A percentile compares a stretch with the other conserved stretches of the same genome.
Conservation (phyloP, 768 basidiomycete genomes). For the Paxillus involutus region DNA sequence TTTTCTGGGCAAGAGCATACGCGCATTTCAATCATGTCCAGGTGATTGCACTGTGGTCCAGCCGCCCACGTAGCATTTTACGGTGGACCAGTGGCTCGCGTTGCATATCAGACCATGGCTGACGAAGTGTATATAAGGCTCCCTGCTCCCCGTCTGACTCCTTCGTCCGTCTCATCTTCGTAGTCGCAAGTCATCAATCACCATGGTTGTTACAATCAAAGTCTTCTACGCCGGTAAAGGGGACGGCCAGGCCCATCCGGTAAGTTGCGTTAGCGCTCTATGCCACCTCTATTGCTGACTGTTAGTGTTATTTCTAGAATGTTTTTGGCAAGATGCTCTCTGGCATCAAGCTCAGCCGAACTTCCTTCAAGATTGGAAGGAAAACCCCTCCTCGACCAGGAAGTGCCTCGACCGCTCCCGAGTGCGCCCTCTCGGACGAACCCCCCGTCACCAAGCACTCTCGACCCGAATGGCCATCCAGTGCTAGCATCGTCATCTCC, state of each 20-base stretch:
- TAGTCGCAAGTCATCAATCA: not conserved
- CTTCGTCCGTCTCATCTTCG: not conserved
- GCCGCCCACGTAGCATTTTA: too few relatives aligned
- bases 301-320: not conserved
- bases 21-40: too few relatives aligned
- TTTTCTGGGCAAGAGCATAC: too few relatives aligned
- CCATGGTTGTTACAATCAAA: not conserved
- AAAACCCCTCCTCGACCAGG: not conserved
- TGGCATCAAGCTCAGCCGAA: not conserved
- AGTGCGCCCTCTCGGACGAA: not conserved
- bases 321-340: not conserved
- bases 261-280: not conserved
- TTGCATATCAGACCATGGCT: not conserved
- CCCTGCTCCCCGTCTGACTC: not conserved
- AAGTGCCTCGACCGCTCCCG: not conserved
- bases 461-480: not conserved
- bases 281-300: too few relatives aligned
- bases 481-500: constrained; percentile 3
- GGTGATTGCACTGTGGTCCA: too few relatives aligned
- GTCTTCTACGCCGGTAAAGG: not conserved
- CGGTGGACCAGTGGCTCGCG: too few relatives aligned
- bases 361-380: not conserved
- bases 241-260: not conserved
- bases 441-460: not conserved
- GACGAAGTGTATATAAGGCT: not conserved